Conservation (phyloP, 768 basidiomycete species). For the Clathrus columnatus region DNA sequence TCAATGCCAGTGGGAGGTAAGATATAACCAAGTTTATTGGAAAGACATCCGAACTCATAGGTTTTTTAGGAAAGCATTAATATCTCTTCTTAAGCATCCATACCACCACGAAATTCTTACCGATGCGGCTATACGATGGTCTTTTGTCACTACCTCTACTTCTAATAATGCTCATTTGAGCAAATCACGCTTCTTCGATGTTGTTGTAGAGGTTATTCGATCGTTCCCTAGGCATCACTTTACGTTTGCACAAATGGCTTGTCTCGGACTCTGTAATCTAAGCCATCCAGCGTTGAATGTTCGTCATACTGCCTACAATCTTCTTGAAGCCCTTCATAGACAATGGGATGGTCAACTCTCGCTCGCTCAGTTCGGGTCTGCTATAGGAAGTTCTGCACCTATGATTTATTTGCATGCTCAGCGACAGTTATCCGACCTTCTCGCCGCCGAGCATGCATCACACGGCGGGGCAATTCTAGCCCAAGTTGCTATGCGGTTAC, state of each 20-base stretch:
- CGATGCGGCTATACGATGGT: conserved; percentile 57
- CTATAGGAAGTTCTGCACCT: conserved; percentile 60
- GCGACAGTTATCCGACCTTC: conserved; percentile 62
- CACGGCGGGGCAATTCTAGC: conserved; percentile 49
- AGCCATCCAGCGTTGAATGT: conserved; percentile 58
- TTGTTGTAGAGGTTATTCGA: conserved; percentile 60
- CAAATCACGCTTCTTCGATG: conserved; percentile 66
- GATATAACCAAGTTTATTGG: conserved; percentile 20
- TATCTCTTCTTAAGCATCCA: conserved; percentile 53
- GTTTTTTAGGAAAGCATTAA: conserved; percentile 60
- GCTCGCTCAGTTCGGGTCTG: conserved; percentile 65
- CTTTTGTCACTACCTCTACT: conserved; percentile 49
- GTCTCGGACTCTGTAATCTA: conserved; percentile 77
- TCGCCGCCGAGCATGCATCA: conserved; percentile 68
- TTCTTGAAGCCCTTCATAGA: conserved; percentile 65
- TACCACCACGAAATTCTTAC: conserved; percentile 44
- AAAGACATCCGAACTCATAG: conserved; percentile 9
- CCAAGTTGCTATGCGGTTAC: conserved; percentile 23
- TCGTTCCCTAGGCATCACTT: conserved; percentile 44
- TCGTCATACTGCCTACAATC: conserved; percentile 68
- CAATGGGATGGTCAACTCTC: conserved; percentile 57
- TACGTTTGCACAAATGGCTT: conserved; percentile 64
- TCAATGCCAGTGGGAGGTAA: conserved; percentile 57
- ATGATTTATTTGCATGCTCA: conserved; percentile 78
- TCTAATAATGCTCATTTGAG: conserved; percentile 33